Evolutionary conservation across 306 rosid genomes (phyloP).

Genomic region (Lithocarpus polystachyus): DNA sequence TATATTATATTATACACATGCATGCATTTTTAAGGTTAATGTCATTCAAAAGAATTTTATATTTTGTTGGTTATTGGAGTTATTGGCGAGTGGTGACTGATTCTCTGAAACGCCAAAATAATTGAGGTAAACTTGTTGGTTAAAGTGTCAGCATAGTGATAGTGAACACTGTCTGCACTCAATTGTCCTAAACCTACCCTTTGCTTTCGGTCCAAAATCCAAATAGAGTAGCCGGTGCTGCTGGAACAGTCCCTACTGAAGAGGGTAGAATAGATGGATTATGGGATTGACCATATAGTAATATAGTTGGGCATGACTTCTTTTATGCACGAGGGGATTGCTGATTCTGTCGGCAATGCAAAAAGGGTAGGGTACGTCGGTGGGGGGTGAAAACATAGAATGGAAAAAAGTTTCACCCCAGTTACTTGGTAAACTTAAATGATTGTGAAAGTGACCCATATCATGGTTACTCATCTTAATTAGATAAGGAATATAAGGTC

Average conservation of each 20-base stretch:
- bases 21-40: too few species aligned
- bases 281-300: background rate
- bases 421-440: too few species aligned
- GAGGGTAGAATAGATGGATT: background rate
- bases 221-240: too few species aligned
- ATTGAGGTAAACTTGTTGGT: background rate
- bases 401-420: background rate
- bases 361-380: background rate
- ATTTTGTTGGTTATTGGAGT: too few species aligned
- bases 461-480: background rate
- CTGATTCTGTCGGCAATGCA: background rate
- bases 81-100: too few species aligned
- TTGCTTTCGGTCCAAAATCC: background rate
- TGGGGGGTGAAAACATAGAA: background rate
- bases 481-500: background rate
- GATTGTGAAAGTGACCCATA: background rate
- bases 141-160: background rate
- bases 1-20: too few species aligned
- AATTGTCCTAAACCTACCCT: background rate
- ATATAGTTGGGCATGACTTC: background rate
- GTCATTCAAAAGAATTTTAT: too few species aligned
- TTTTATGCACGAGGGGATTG: background rate
- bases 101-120: background rate
- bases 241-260: background rate
- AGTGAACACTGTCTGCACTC: background rate